These are phyloP conservation scores for Trypanosoma conorhini DNA, from an alignment of 208 protist species.

Conservation along the genomic window DNA sequence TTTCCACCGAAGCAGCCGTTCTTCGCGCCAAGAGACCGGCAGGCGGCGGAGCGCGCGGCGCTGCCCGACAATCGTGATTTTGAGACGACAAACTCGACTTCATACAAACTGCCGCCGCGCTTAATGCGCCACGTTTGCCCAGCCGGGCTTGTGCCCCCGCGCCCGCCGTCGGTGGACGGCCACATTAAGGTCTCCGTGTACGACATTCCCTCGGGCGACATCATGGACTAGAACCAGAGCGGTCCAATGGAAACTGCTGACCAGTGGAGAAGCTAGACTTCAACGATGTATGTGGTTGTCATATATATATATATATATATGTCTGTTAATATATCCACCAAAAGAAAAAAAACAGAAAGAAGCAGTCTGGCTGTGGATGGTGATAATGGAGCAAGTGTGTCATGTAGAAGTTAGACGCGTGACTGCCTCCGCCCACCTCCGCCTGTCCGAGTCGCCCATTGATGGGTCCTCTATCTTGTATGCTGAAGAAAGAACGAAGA, in stretches of 20 bases:
- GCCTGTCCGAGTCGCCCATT: no score
- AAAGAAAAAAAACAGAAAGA: no score
- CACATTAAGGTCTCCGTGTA: conserved; percentile 90
- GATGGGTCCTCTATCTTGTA: no score
- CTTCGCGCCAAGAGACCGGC: conserved; percentile 27
- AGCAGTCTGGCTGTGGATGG: no score
- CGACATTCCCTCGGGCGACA: conserved; percentile 77
- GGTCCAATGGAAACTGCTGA: neutral
- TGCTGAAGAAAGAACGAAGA: no score
- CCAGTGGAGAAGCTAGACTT: neutral
- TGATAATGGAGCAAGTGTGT: no score
- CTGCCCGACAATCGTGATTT: conserved; percentile 88
- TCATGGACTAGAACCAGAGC: conserved; percentile 32
- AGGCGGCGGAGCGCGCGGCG: conserved; percentile 17
- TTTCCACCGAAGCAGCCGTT: conserved; percentile 86
- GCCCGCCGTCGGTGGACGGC: conserved; percentile 76
- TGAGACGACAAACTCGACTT: conserved; percentile 56
- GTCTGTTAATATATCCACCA: neutral
- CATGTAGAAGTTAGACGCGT: no score
- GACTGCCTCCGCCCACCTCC: no score
- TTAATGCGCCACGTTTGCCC: conserved; percentile 72
- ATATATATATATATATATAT: conserved; percentile 19
- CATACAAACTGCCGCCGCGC: conserved; percentile 64
- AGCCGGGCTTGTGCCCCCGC: conserved; percentile 58
- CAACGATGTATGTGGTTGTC: neutral